Conservation (phyloP, 371 early-diverging fungal species). For the Parasitella parasitica region DNA sequence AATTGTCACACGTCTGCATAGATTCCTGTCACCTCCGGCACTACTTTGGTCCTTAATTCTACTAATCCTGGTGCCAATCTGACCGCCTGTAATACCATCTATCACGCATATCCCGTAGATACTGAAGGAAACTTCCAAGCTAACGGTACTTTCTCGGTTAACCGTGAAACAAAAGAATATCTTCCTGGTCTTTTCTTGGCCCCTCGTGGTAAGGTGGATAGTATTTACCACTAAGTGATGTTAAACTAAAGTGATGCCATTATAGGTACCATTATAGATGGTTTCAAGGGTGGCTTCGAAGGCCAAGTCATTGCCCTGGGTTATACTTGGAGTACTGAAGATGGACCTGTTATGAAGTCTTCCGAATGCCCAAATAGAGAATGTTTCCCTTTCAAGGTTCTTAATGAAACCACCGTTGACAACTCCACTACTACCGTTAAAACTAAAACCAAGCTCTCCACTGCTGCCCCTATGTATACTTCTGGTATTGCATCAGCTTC, state of each 20-base stretch:
- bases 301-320: constrained; percentile 1
- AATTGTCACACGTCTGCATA: neutral
- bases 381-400: constrained; percentile 1
- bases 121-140: neutral
- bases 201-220: neutral
- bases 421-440: neutral
- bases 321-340: constrained; percentile 25
- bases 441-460: neutral
- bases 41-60: neutral
- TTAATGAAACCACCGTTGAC: neutral
- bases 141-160: neutral
- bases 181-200: constrained; percentile 4
- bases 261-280: neutral
- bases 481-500: too few relatives aligned
- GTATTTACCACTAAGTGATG: too few relatives aligned
- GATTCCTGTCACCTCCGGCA: constrained; percentile 3
- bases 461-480: neutral
- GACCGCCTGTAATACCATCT: neutral
- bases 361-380: neutral
- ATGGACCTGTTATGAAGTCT: neutral
- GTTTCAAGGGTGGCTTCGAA: neutral
- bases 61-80: neutral
- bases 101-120: constrained; percentile 6
- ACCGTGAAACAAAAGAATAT: neutral
- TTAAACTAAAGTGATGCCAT: neutral